Evolutionary conservation across 495 filamentous ascomycete species (phyloP).

Genomic region (Penicillium steckii): DNA sequence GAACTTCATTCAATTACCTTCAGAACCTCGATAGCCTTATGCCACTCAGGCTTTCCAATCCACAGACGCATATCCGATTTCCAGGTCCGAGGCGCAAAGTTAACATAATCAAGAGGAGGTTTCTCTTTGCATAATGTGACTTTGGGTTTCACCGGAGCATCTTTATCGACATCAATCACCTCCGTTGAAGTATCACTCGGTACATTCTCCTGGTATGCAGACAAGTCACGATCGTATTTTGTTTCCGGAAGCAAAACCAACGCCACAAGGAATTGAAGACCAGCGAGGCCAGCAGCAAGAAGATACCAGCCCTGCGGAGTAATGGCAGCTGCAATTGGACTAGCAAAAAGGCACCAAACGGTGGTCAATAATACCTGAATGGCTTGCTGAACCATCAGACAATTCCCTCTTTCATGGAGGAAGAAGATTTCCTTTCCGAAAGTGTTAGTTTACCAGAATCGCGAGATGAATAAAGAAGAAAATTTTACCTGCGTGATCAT

Average conservation of each 20-base stretch:
- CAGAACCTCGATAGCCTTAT: constrained; percentile 20
- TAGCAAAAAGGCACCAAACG: constrained; percentile 30
- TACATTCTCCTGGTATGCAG: constrained; percentile 20
- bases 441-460: background rate
- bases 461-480: background rate
- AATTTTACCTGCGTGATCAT: constrained; percentile 36
- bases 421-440: constrained; percentile 32
- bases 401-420: constrained; percentile 33
- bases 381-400: constrained; percentile 31
- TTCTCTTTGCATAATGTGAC: constrained; percentile 15
- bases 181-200: constrained; percentile 2
- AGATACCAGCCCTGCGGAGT: constrained; percentile 38
- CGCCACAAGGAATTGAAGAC: constrained; percentile 51
- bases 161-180: background rate
- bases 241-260: constrained; percentile 70
- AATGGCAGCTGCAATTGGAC: constrained; percentile 35
- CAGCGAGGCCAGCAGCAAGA: constrained; percentile 27
- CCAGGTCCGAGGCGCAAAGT: constrained; percentile 20
- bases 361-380: constrained; percentile 30
- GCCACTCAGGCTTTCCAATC: constrained; percentile 29
- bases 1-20: constrained; percentile 8
- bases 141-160: background rate
- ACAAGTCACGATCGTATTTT: constrained; percentile 42
- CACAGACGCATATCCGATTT: constrained; percentile 28
- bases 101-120: constrained; percentile 25